Evolutionary conservation across 805 yeast species (phyloP).

Genomic region (Candida chauliodis): DNA sequence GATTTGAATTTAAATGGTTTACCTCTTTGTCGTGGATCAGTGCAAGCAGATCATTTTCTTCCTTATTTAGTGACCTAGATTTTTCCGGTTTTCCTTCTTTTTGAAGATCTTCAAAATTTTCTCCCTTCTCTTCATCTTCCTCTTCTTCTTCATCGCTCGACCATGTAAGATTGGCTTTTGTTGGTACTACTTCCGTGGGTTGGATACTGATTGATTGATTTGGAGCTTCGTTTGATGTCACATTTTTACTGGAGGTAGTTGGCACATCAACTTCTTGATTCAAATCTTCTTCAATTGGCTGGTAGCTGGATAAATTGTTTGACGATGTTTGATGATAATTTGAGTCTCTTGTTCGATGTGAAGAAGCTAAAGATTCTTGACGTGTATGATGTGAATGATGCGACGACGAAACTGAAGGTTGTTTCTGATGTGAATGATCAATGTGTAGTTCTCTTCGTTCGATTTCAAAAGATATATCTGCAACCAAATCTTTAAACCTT

Average conservation of each 20-base stretch:
- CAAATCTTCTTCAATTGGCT: conserved; percentile 4
- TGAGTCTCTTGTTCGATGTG: not conserved
- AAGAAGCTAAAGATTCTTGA: conserved; percentile 3
- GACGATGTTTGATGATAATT: not conserved
- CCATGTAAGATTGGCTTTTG: conserved; percentile 83
- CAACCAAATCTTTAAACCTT: conserved; percentile 84
- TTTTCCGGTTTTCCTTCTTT: not conserved
- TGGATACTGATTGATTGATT: conserved; percentile 43
- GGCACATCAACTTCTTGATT: not conserved
- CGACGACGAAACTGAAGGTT: conserved; percentile 2
- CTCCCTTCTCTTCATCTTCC: conserved; percentile 19
- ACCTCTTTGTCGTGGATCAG: not conserved
- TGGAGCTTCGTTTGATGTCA: not conserved
- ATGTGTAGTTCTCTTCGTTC: conserved; percentile 65
- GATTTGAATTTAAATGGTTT: not conserved
- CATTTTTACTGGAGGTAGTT: conserved; percentile 6
- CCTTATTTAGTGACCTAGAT: not conserved
- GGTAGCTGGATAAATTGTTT: not conserved
- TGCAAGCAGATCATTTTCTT: too few species aligned
- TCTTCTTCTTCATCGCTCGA: conserved; percentile 79
- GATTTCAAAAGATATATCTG: conserved; percentile 84
- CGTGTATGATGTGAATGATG: conserved; percentile 9
- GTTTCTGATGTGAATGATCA: conserved; percentile 7
- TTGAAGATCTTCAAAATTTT: conserved; percentile 8
- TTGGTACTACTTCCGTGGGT: conserved; percentile 73